Conservation (phyloP, 1,284 basidiomycete genomes). For the Mycosarcoma mackinlayi region DNA sequence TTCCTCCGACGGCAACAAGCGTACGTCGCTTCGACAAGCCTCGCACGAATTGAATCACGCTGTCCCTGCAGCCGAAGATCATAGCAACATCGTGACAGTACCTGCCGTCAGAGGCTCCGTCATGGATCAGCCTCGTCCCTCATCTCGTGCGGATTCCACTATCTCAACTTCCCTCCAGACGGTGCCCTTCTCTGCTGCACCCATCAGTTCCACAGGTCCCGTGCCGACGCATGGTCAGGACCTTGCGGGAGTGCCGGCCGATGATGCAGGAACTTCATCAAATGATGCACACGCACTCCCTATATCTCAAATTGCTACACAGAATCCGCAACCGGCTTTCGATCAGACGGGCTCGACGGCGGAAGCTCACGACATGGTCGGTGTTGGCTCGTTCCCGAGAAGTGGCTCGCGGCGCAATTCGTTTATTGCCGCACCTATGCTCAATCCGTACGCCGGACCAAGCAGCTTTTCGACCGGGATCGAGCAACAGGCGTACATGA, state of each 20-base stretch:
- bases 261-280: neutral
- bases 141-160: conserved; percentile 25
- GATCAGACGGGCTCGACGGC: neutral
- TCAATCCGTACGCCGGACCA: conserved; percentile 16
- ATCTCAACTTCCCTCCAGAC: conserved; percentile 22
- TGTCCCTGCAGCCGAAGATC: neutral
- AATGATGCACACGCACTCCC: conserved; percentile 7
- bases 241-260: neutral
- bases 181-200: neutral
- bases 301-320: neutral
- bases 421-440: conserved; percentile 30
- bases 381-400: conserved; percentile 52
- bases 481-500: too few species aligned
- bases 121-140: conserved; percentile 32
- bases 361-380: conserved; percentile 42
- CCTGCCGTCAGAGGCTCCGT: conserved; percentile 7
- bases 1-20: conserved; percentile 22
- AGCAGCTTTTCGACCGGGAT: neutral
- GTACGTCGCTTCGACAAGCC: conserved; percentile 23
- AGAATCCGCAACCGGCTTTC: neutral
- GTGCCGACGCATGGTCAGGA: neutral
- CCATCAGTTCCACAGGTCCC: neutral
- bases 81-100: neutral
- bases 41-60: conserved; percentile 15
- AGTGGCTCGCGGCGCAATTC: conserved; percentile 54